Evolutionary conservation across 192 early-diverging fungal genomes (phyloP).

Genomic region (Entomortierella chlamydospora): DNA sequence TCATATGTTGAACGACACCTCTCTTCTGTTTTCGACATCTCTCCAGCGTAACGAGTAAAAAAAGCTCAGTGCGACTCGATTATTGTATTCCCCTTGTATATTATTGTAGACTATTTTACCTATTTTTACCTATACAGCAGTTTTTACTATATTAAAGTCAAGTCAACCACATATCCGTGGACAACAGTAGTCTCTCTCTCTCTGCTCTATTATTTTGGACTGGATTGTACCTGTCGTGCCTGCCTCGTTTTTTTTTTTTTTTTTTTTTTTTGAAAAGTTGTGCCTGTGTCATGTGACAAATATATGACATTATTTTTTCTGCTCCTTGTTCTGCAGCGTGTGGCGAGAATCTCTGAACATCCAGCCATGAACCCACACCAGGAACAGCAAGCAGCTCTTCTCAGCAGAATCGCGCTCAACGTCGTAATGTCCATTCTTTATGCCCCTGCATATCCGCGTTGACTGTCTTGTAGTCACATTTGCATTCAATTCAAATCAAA

Average conservation of each 20-base stretch:
- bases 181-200: too few species aligned
- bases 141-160: background rate
- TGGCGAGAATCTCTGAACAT: too few species aligned
- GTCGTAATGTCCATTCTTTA: slow-evolving; percentile 9
- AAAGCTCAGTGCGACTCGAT: too few species aligned
- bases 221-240: too few species aligned
- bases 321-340: background rate
- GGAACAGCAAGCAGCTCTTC: slow-evolving; percentile 45
- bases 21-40: background rate
- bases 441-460: too few species aligned
- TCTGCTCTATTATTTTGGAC: too few species aligned
- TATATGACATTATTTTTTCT: background rate
- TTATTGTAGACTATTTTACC: background rate
- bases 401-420: slow-evolving; percentile 50
- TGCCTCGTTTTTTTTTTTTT: background rate
- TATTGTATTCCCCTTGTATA: background rate
- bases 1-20: slow-evolving; percentile 24
- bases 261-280: background rate
- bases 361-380: slow-evolving; percentile 57
- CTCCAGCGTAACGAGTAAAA: slow-evolving; percentile 4
- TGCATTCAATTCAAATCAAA: too few species aligned
- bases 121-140: background rate
- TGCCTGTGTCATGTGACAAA: background rate
- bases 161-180: too few species aligned
- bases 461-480: too few species aligned